Evolutionary conservation across 2,329 filamentous ascomycete species (phyloP), one percentile per base, ranked within the genome.

Genomic region (Aureobasidium zeae): DNA sequence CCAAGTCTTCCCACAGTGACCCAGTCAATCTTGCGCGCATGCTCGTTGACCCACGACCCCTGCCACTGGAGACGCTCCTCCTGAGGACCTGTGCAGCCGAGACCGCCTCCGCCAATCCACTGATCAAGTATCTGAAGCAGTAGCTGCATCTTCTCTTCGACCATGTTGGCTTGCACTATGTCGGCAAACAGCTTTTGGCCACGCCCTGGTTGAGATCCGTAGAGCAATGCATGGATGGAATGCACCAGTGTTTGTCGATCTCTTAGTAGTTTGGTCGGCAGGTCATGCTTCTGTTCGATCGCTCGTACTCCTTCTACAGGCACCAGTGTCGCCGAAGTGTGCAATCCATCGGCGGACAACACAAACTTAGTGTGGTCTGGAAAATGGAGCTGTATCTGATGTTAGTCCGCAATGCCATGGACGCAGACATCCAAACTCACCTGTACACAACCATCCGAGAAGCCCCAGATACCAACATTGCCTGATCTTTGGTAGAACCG

Each of bases 331-430:
- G 87, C 86, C 57, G 85, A 81, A 52, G 83, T 81, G 71, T 79
- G 82, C 1, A 73, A 77, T n/a, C 82, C 84, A 21, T 81, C 76
- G 1, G 80, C 67, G 46, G 86, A 84, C 19, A 91, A 66, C 10
- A 89, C 81, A 44, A 91, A 75, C 64, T 91, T 91, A 47, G 85
- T 89, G 60, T 91, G 85, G 53, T 91, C 85, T 2, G 85, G 84
- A 61, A 91, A 91, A 64, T 91, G 89, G 64, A 89, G 84, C 75
- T 86, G 51, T 3, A n/a, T 16, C 16, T 36, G 6, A 19, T 28
- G 36, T 48, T 21, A 46, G 43, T n/a, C 16, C 10, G 9, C 10
- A 38, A 2, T 10, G 4, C 8, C 22, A 26, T 19, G n/a, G n/a
- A n/a, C n/a, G n/a, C n/a, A n/a, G n/a, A n/a, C 12, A 31, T 17